These are phyloP conservation scores for Leishmania gerbilli DNA, from an alignment of 208 protist genomes.

Conservation along the genomic window DNA sequence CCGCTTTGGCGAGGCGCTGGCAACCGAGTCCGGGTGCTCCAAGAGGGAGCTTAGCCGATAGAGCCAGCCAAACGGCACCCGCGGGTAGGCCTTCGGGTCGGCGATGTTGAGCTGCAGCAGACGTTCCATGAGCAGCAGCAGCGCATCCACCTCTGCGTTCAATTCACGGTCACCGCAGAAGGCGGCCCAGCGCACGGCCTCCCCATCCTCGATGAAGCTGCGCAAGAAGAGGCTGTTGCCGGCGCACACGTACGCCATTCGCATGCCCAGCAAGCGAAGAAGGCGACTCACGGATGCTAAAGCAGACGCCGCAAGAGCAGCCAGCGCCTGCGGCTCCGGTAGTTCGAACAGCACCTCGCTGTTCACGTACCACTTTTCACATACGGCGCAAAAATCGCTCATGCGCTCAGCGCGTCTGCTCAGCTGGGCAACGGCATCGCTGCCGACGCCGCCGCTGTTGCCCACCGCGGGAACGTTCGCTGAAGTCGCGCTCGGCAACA, in stretches of 20 bases:
- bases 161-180: constrained; percentile 80
- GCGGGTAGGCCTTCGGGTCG: constrained; percentile 50
- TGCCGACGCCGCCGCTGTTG: constrained; percentile 3
- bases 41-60: constrained; percentile 76
- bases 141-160: constrained; percentile 62
- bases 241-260: constrained; percentile 51
- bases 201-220: constrained; percentile 30
- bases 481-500: constrained; percentile 18
- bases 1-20: constrained; percentile 59
- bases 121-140: constrained; percentile 61
- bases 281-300: constrained; percentile 77
- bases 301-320: constrained; percentile 35
- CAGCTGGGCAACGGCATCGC: constrained; percentile 7
- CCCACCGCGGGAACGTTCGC: constrained; percentile 12
- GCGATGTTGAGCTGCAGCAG: constrained; percentile 52
- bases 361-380: constrained; percentile 68
- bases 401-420: constrained; percentile 58
- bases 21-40: constrained; percentile 41
- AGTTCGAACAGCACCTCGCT: constrained; percentile 69
- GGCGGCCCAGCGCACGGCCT: constrained; percentile 53
- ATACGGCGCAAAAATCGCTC: constrained; percentile 75
- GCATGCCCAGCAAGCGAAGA: constrained; percentile 80
- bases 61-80: constrained; percentile 81
- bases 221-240: constrained; percentile 55
- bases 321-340: constrained; percentile 44